Evolutionary conservation across 2,329 filamentous ascomycete species (phyloP), one percentile per base, ranked within the genome.

Genomic region (Botrytis galanthina): DNA sequence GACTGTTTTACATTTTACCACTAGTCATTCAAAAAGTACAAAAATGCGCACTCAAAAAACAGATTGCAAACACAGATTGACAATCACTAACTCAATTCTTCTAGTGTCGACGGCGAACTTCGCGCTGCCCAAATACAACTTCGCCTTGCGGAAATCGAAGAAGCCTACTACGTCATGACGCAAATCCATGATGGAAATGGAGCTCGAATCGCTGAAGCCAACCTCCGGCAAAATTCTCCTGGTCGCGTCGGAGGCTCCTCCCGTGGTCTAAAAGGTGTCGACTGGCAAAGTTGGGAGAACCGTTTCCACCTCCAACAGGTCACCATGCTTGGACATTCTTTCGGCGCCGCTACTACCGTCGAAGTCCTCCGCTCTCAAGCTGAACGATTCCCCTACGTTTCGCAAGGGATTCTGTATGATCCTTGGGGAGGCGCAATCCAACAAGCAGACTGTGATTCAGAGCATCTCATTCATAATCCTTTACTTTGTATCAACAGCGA

Each of bases 321-420:
- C 29, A 92, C 89, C 1, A 84, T 88, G 74, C 87, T 90, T 76
- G 90, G 90, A 0, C 90, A 92, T 78, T 91, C 88, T 1, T 92
- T 92, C 76, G 90, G 90, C 29, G 90, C 89, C 3, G 90, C 90
- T 14, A 91, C 90, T 0, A 85, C 87, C 0, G 85, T 90, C 2
- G 89, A 92, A 77, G 84, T 90, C 8, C 83, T 91, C 48, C 83
- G 90, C 32, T 83, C 87, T 69, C 80, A 83, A 39, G 83, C 48
- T 26, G 10, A 88, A 35, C 83, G 85, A 18, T 89, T 91, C 74
- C 77, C 83, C 14, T 90, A 87, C 80, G 82, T 92, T 35, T 84
- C 87, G 5, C 89, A 91, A 77, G 90, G 89, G 2, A 88, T 92
- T 73, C 86, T 91, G 39, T 89, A 92, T 73, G 90, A 92, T 76